Conservation (phyloP, 768 basidiomycete species). For the Pisolithus sp. region DNA sequence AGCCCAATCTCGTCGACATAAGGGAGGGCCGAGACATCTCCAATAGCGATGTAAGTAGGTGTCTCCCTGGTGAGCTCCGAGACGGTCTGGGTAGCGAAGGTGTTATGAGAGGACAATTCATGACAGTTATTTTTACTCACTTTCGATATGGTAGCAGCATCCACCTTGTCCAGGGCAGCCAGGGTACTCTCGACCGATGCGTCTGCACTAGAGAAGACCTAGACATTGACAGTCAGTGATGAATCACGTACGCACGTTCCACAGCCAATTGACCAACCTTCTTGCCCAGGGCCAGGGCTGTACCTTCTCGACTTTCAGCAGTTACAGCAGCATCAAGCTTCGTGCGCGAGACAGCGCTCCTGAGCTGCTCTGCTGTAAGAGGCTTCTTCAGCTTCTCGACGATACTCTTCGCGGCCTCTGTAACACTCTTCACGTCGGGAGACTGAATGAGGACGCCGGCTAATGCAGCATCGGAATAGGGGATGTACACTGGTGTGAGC, state of each 20-base stretch:
- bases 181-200: conserved; percentile 58
- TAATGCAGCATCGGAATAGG: conserved; percentile 89
- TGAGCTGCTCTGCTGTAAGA: conserved; percentile 62
- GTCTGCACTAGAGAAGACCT: conserved; percentile 59
- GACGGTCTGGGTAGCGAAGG: conserved; percentile 42
- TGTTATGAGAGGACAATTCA: background rate
- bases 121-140: conserved; percentile 32
- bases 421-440: conserved; percentile 52
- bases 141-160: conserved; percentile 62
- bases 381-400: conserved; percentile 57
- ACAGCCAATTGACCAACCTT: conserved; percentile 41
- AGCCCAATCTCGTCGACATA: conserved; percentile 81
- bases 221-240: background rate
- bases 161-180: conserved; percentile 63
- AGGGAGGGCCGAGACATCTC: conserved; percentile 70
- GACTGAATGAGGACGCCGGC: conserved; percentile 81
- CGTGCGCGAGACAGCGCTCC: conserved; percentile 80
- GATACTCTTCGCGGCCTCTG: conserved; percentile 61
- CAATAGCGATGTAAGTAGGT: conserved; percentile 85
- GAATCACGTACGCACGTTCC: conserved; percentile 1
- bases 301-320: conserved; percentile 63
- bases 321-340: conserved; percentile 74
- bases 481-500: conserved; percentile 70
- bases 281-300: conserved; percentile 53
- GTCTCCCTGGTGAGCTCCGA: conserved; percentile 63